These are phyloP conservation scores for Pseudopithomyces chartarum DNA, from an alignment of 2,329 filamentous ascomycete genomes.

Conservation along the genomic window DNA sequence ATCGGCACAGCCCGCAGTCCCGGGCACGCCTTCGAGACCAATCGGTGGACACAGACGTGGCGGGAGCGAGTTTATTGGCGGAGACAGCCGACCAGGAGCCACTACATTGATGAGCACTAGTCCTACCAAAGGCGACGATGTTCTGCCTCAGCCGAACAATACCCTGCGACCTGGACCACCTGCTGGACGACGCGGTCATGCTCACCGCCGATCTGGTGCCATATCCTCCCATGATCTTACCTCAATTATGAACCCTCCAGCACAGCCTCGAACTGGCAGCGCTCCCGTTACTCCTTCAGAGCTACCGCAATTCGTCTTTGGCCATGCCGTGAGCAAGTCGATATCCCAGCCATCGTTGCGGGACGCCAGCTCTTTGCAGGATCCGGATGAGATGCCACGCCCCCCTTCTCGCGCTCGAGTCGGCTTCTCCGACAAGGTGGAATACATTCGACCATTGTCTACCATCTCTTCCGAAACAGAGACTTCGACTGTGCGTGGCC, in stretches of 20 bases:
- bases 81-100: conserved; percentile 59
- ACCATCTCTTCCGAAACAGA: conserved; percentile 84
- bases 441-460: conserved; percentile 83
- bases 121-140: conserved; percentile 68
- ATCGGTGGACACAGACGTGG: conserved; percentile 71
- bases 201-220: conserved; percentile 78
- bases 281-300: conserved; percentile 66
- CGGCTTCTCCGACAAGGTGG: conserved; percentile 81
- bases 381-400: conserved; percentile 38
- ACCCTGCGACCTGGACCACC: conserved; percentile 55
- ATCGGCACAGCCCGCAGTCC: conserved; percentile 27
- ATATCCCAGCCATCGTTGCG: conserved; percentile 47
- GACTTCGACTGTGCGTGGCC: conserved; percentile 74
- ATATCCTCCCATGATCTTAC: conserved; percentile 84
- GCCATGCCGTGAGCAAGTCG: conserved; percentile 43
- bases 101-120: conserved; percentile 69
- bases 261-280: conserved; percentile 63
- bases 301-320: conserved; percentile 46
- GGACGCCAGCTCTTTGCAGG: conserved; percentile 27
- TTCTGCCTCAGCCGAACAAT: conserved; percentile 61
- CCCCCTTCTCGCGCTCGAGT: conserved; percentile 67
- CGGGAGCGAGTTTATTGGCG: conserved; percentile 85
- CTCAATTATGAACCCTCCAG: conserved; percentile 66
- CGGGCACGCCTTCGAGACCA: conserved; percentile 57
- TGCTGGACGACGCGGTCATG: conserved; percentile 68